These are phyloP conservation scores for Debaryomyces sp. DNA, from an alignment of 1,139 yeast species.

Conservation along the genomic window DNA sequence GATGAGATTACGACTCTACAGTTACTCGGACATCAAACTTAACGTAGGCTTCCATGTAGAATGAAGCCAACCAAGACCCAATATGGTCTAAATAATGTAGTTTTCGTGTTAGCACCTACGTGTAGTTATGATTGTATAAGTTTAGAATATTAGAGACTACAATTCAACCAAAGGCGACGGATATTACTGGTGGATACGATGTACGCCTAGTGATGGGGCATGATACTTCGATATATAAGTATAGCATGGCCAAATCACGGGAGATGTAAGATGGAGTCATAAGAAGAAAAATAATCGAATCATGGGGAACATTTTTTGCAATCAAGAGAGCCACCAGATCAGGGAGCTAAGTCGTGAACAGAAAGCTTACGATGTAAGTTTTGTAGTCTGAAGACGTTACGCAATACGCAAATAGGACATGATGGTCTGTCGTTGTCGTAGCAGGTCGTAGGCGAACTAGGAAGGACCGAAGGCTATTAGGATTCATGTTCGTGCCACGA, in stretches of 20 bases:
- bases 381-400: neutral
- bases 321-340: neutral
- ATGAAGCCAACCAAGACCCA: neutral
- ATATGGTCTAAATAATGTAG: neutral
- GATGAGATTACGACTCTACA: constrained; percentile 33
- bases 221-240: neutral
- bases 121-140: neutral
- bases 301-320: neutral
- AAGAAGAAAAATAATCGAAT: neutral
- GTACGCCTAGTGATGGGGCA: neutral
- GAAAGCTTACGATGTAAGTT: neutral
- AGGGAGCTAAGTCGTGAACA: neutral
- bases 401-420: neutral
- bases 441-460: neutral
- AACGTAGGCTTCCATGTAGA: neutral
- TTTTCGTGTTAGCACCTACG: neutral
- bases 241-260: neutral
- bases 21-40: constrained; percentile 25
- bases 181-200: neutral
- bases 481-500: neutral
- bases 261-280: neutral
- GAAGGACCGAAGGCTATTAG: neutral
- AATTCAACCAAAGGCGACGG: neutral
- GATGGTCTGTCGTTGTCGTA: neutral
- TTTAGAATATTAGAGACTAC: neutral